A percentile compares a stretch with the other conserved stretches of the same genome.
Evolutionary conservation across 768 basidiomycete genomes (phyloP).

Genomic region (Lyophyllum semitale): DNA sequence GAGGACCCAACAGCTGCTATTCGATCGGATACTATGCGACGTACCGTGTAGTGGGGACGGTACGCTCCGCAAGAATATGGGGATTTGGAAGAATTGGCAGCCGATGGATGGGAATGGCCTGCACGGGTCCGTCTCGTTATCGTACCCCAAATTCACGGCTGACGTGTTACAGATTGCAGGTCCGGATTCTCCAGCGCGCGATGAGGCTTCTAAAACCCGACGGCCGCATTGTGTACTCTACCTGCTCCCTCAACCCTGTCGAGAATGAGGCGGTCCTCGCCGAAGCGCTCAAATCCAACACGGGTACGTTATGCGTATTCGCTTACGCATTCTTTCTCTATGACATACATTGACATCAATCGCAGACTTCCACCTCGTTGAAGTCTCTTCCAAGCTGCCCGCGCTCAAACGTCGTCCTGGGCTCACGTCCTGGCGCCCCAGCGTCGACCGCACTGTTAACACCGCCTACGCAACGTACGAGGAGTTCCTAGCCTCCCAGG

Average conservation of each 20-base stretch:
- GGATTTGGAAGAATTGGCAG: conserved; percentile 94
- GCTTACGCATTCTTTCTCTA: neutral
- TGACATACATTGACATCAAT: neutral
- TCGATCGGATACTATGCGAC: conserved; percentile 94
- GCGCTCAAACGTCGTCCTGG: conserved; percentile 78
- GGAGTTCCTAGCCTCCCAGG: conserved; percentile 54
- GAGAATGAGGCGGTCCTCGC: conserved; percentile 98
- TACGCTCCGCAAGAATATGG: conserved; percentile 90
- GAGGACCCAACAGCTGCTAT: conserved; percentile 59
- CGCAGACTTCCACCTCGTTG: conserved; percentile 75
- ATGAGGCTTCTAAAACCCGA: conserved; percentile 83
- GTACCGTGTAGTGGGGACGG: conserved; percentile 99
- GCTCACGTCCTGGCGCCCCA: conserved; percentile 76
- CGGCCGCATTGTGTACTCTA: conserved; percentile 97
- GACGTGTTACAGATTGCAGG: conserved; percentile 65
- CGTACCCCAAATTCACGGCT: conserved; percentile 1
- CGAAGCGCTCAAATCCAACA: conserved; percentile 71
- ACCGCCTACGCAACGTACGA: conserved; percentile 61
- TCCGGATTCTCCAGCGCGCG: conserved; percentile 88
- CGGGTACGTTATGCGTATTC: conserved; percentile 50
- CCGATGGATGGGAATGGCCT: conserved; percentile 88
- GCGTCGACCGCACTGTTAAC: conserved; percentile 53
- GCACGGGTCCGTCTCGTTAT: conserved; percentile 60
- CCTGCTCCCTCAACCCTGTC: conserved; percentile 94
- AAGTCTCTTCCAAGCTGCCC: conserved; percentile 73